Percentiles rank a stretch among this genome's conserved stretches.
phyloP scores from a whole-genome alignment of 495 filamentous ascomycete genomes.

The Lasiosphaeris hirsuta region DNA sequence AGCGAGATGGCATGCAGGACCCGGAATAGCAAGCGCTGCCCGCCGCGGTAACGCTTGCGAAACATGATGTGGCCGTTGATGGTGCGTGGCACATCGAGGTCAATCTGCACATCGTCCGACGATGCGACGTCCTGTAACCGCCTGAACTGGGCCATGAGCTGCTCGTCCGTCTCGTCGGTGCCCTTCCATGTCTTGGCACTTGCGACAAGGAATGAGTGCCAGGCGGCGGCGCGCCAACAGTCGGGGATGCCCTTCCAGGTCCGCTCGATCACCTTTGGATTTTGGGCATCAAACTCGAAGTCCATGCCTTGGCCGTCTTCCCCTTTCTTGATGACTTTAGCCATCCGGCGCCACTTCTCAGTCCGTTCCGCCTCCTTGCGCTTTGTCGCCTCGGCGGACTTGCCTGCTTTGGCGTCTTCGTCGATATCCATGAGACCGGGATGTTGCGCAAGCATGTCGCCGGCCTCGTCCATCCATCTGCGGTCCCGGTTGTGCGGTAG shows the following conservation, averaged over 20 bases:
- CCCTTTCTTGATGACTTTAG: constrained; percentile 55
- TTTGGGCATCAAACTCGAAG: constrained; percentile 83
- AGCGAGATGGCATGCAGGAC: constrained; percentile 86
- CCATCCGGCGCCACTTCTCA: constrained; percentile 98
- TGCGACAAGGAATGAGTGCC: constrained; percentile 87
- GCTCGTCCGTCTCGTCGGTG: constrained; percentile 57
- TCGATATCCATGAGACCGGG: constrained; percentile 59
- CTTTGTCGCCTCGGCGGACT: constrained; percentile 56
- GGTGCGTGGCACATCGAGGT: constrained; percentile 93
- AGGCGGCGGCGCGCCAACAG: constrained; percentile 88
- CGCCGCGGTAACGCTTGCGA: constrained; percentile 80
- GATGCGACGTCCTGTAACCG: constrained; percentile 68
- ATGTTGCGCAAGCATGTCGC: constrained; percentile 82
- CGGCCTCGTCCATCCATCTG: constrained; percentile 76
- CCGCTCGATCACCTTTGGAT: constrained; percentile 81
- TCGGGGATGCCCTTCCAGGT: constrained; percentile 99
- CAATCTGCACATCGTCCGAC: constrained; percentile 94
- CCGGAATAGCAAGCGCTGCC: constrained; percentile 88
- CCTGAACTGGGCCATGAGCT: constrained; percentile 67
- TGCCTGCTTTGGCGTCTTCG: constrained; percentile 59
- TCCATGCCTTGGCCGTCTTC: constrained; percentile 71
- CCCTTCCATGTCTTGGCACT: constrained; percentile 66
- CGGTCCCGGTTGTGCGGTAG: constrained; percentile 74
- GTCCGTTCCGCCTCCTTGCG: constrained; percentile 79
- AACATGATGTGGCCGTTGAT: constrained; percentile 99